Base-by-base conservation (phyloP, 129 eudicot genomes). In the Flaveria linearis region DNA sequence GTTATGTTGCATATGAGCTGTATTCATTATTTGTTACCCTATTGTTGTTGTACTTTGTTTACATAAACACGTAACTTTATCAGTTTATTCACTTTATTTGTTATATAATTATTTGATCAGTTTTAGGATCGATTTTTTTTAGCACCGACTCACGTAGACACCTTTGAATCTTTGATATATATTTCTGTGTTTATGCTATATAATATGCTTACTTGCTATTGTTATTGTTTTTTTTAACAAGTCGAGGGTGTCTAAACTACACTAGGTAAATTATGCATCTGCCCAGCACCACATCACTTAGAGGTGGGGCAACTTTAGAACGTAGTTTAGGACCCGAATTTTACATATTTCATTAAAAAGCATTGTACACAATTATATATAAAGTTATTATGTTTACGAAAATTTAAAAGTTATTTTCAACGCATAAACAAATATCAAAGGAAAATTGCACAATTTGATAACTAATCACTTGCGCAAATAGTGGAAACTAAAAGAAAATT, bases 1-100 rank as follows among this genome's bases (percentile, higher is more conserved):
- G 68, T 55, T 30, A 1, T 71, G 65, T 60, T 68, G 50, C 50
- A 33, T 72, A 18, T 80, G 68, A 49, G 42, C 17, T 80, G 80
- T 80, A 80, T 67, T 74, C 23, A 49, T 68, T 17, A 33, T 63
- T 79, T 45, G 26, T 57, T 16, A 68, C 33, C 65, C 9, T 43
- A 46, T 28, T 67, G 18, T 45, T 67, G 18, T 45, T 75, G 45
- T 68, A 43, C 73, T 26, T 45, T 14, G 49, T 45, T 28, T 12
- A 13, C 62, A 49, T 70, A 50, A 46, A 72, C 28, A 53, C 56
- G 18, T 72, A 36, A 57, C 39, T 53, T 53, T 71, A 52, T 56
- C 13, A 17, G 30, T 15, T 71, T 30, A 55, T 8, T 3, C 52
- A n/a, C 1, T 49, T 14, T 50, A 0, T 39, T 67, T 36, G 16